Conservation (phyloP, 2,329 filamentous ascomycete genomes). For the Cyanodermella asteris region DNA sequence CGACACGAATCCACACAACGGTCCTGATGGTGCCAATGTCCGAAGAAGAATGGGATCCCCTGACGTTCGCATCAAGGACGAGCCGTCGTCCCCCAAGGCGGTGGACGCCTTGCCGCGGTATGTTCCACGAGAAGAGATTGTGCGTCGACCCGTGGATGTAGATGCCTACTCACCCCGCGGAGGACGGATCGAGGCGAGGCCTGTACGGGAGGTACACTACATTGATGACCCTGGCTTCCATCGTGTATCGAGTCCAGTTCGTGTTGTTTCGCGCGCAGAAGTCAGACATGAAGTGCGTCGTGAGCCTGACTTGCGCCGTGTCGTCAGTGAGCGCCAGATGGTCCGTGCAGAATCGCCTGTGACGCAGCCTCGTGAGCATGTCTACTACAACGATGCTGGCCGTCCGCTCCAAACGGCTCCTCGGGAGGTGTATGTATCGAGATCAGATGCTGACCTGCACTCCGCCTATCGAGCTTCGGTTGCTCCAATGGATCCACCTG, state of each 20-base stretch:
- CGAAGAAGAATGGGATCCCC: slow-evolving; percentile 16
- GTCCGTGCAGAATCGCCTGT: slow-evolving; percentile 21
- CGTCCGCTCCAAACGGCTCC: slow-evolving; percentile 17
- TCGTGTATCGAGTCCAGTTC: slow-evolving; percentile 9
- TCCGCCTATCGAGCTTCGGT: slow-evolving; percentile 17
- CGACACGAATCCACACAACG: slow-evolving; percentile 18
- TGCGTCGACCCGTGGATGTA: slow-evolving; percentile 26
- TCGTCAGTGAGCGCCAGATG: slow-evolving; percentile 25
- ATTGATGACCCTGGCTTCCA: slow-evolving; percentile 10
- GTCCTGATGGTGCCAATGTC: slow-evolving; percentile 13
- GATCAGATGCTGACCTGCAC: slow-evolving; percentile 12
- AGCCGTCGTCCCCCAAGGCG: slow-evolving; percentile 37
- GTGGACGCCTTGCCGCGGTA: slow-evolving; percentile 19
- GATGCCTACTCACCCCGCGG: slow-evolving; percentile 14
- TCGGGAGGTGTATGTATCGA: slow-evolving; percentile 21
- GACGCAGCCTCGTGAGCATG: slow-evolving; percentile 6
- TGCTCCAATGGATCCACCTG: slow-evolving; percentile 12
- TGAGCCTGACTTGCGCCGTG: slow-evolving; percentile 23
- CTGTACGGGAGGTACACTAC: slow-evolving; percentile 12
- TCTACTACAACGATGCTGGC: slow-evolving; percentile 17
- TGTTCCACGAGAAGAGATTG: slow-evolving; percentile 15
- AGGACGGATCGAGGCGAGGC: slow-evolving; percentile 2
- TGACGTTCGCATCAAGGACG: slow-evolving; percentile 37
- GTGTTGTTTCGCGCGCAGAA: slow-evolving; percentile 13
- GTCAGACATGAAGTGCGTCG: slow-evolving; percentile 19